Evolutionary conservation across 305 asterid genomes (phyloP), one percentile per base, ranked within the genome.

Genomic region (Fraxinus floribunda): DNA sequence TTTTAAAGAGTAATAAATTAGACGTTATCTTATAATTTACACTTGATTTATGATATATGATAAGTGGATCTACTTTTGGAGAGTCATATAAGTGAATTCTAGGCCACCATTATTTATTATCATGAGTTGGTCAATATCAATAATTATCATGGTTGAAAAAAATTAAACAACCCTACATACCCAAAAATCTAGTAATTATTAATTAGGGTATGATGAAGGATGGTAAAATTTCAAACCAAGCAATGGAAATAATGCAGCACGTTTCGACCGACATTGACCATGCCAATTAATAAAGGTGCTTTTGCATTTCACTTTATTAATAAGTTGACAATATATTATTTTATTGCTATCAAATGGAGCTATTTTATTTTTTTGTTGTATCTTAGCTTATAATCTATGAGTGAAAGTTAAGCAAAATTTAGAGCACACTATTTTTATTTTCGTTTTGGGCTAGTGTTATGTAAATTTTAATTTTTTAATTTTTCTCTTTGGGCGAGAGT

Each of bases 221-320:
- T 34, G 78, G 38, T 4, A 75, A 83, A 36, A 77, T 84, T 73
- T 79, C 34, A 84, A 79, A 39, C 78, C 20, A 79, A 62, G 78
- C 80, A 84, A 78, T 78, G 79, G 79, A 80, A 70, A 20, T 57
- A 83, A 41, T 6, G 80, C 46, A 81, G 86, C 88, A 85, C 80
- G 86, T 78, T 83, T 80, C 85, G 89, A 84, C 46, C 86, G 86
- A 3, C 85, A 83, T 78, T 82, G 88, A 85, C 87, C 18, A 20
- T 78, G 82, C 80, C 81, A 84, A 60, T 24, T 20, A n/a, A 74
- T 78, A 79, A 77, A 81, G 84, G 77, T 76, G 16, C 81, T 66
- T 76, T 79, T 41, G 20, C 30, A 57, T 73, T 15, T 81, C 24
- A 81, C 79, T 39, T 60, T 81, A 75, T 26, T 24, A 4, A 10